A percentile compares a stretch with the other conserved stretches of the same genome.
Evolutionary conservation across 2,329 filamentous ascomycete species (phyloP).

Genomic region (Trichoderma asperellum): DNA sequence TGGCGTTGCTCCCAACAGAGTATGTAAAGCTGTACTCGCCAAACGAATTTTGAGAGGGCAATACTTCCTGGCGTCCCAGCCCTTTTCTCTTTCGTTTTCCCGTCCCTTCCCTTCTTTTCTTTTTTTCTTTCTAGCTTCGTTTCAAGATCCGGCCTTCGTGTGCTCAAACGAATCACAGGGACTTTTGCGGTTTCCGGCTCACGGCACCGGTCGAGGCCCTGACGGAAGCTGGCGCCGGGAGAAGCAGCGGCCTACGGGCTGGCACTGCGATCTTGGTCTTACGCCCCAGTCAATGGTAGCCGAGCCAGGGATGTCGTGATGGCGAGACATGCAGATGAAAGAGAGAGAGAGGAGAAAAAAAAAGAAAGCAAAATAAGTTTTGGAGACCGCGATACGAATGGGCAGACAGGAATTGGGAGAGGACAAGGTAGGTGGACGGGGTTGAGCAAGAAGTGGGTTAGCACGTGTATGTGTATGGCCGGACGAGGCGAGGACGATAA

Average conservation of each 20-base stretch:
- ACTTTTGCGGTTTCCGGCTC: constrained; percentile 11
- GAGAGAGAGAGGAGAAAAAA: neutral
- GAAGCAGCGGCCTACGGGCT: constrained; percentile 26
- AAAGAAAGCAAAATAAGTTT: neutral
- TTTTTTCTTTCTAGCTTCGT: constrained; percentile 13
- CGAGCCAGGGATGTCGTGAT: constrained; percentile 23
- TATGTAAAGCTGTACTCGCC: neutral
- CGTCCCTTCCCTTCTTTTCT: neutral
- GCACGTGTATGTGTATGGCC: constrained; percentile 6
- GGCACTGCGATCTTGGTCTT: constrained; percentile 21
- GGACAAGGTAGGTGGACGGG: neutral
- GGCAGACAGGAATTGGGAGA: neutral
- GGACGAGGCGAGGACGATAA: constrained; percentile 14
- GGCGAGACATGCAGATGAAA: constrained; percentile 26
- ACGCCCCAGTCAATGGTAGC: constrained; percentile 27
- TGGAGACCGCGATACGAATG: neutral
- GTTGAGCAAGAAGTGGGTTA: constrained; percentile 18
- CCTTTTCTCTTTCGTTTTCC: too few species aligned
- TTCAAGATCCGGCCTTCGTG: constrained; percentile 18
- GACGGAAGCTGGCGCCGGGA: constrained; percentile 20
- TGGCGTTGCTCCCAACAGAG: neutral
- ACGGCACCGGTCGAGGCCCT: constrained; percentile 15
- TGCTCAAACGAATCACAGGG: constrained; percentile 7
- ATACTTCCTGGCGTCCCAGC: too few species aligned
- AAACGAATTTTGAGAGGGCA: neutral